Evolutionary conservation across 306 rosid genomes (phyloP).

Genomic region (Glycine tomentella): DNA sequence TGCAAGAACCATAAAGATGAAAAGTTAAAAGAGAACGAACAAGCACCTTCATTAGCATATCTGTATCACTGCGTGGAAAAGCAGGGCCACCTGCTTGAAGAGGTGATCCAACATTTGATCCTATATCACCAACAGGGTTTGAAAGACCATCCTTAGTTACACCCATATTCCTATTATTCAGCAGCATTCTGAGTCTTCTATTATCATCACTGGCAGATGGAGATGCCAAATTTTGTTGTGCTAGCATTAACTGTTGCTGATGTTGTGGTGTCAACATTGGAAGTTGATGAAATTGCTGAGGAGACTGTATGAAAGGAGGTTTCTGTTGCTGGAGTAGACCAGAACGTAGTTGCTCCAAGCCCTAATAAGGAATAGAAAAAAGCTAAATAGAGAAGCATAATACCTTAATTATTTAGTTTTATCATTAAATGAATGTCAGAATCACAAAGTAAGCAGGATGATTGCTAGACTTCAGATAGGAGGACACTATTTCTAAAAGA

Average conservation of each 20-base stretch:
- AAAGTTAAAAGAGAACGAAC: constrained; percentile 33
- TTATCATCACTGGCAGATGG: constrained; percentile 82
- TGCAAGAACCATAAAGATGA: constrained; percentile 28
- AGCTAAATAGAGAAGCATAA: constrained; percentile 11
- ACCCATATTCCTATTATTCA: constrained; percentile 67
- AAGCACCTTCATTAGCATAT: constrained; percentile 80
- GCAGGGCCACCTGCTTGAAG: constrained; percentile 84
- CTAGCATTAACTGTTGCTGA: constrained; percentile 92
- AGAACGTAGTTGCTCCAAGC: constrained; percentile 89
- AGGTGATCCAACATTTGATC: constrained; percentile 82
- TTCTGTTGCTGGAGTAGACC: constrained; percentile 93
- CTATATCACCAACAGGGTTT: constrained; percentile 82
- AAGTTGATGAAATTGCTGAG: constrained; percentile 89
- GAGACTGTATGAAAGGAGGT: constrained; percentile 88
- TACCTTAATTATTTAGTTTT: constrained; percentile 8
- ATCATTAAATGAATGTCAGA: constrained; percentile 17
- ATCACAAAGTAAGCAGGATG: constrained; percentile 3
- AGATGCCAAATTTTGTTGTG: constrained; percentile 90
- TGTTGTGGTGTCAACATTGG: constrained; percentile 88
- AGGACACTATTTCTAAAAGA: constrained; percentile 30
- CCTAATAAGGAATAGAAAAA: constrained; percentile 55
- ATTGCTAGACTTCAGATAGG: constrained; percentile 11
- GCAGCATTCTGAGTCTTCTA: constrained; percentile 83
- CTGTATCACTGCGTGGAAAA: constrained; percentile 79
- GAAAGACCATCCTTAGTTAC: constrained; percentile 80